Percentiles rank a stretch among this genome's conserved stretches.
These are phyloP conservation scores for Guillardia theta DNA, from an alignment of 78 protist species.

Conservation along the genomic window DNA sequence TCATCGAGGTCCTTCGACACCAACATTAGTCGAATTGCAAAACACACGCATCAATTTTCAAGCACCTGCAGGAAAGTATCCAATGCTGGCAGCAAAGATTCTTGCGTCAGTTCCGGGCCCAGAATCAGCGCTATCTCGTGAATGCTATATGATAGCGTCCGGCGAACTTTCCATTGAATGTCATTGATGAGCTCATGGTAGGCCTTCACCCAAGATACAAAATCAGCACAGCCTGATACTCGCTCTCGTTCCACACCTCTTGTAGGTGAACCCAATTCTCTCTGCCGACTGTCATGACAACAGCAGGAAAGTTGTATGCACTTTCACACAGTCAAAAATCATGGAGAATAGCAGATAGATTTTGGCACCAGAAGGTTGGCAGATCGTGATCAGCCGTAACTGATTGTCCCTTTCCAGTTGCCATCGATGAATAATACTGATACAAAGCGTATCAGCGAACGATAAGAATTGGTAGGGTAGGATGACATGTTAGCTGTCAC, in stretches of 20 bases:
- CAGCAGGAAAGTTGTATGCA: slow-evolving; percentile 32
- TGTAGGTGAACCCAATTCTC: not conserved
- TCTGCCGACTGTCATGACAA: not conserved
- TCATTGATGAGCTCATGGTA: slow-evolving; percentile 19
- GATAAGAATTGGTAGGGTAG: not conserved
- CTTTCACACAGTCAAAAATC: too few relatives aligned
- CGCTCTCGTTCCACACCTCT: too few relatives aligned
- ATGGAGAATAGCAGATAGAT: too few relatives aligned
- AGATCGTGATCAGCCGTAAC: not conserved
- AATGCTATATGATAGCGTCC: not conserved
- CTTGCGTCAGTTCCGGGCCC: slow-evolving; percentile 30
- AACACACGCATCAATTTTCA: not conserved
- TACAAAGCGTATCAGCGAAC: not conserved
- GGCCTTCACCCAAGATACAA: too few relatives aligned
- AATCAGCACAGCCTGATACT: too few relatives aligned
- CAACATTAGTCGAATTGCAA: too few relatives aligned
- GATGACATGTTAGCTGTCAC: not conserved
- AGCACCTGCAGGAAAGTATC: not conserved
- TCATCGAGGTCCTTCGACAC: slow-evolving; percentile 33
- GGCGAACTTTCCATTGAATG: slow-evolving; percentile 33
- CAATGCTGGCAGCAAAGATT: slow-evolving; percentile 8
- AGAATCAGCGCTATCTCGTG: slow-evolving; percentile 40
- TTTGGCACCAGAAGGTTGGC: slow-evolving; percentile 33
- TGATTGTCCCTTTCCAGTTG: not conserved
- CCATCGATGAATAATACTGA: not conserved